Base-by-base conservation (phyloP, 148 eudicot species). In the Cornus controversa region DNA sequence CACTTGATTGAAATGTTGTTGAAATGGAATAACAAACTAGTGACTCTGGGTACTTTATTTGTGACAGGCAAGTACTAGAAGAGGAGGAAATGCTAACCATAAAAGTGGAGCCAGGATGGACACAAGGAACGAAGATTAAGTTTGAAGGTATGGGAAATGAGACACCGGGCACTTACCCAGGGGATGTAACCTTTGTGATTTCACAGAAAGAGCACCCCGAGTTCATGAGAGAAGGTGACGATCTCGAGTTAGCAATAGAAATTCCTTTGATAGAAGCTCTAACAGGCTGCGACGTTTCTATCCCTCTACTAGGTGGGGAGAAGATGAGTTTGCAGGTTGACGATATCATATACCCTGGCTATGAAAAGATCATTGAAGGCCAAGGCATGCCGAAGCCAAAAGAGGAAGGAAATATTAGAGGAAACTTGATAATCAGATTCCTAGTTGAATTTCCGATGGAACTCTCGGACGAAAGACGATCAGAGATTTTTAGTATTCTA, bases 51-150 rank as follows among this genome's bases (percentile, higher is more conserved):
- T 22, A 10, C 24, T 37, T 14, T n/a, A 9, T 24, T 22, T 63
- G 29, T 70, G 68, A 22, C 80, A 92, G 96, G 82, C 70, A 77
- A 77, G 79, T 82, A 68, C 75, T 69, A 54, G 69, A 90, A 67
- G 82, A 85, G 63, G 87, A 86, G 6, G 91, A 92, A 78, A 64
- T 57, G 13, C 60, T 87, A 28, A 83, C 84, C 10, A 87, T 92
- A 29, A 86, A 90, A 37, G 86, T 90, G 76, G 82, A 89, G 77
- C 90, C 94, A 2, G 91, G 94, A 65, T 90, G 93, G 97, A 89
- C 23, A n/a, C 79, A 82, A 73, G 94, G 97, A 68, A 90, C 87
- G 25, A 86, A 85, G 70, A 83, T 90, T n/a, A 86, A 90, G 26
- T 92, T 92, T 72, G 79, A 80, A 75, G 90, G 90, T 16, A 72